Evolutionary conservation across 495 filamentous ascomycete species (phyloP), one percentile per base, ranked within the genome.

Genomic region (Bacidia rubella): DNA sequence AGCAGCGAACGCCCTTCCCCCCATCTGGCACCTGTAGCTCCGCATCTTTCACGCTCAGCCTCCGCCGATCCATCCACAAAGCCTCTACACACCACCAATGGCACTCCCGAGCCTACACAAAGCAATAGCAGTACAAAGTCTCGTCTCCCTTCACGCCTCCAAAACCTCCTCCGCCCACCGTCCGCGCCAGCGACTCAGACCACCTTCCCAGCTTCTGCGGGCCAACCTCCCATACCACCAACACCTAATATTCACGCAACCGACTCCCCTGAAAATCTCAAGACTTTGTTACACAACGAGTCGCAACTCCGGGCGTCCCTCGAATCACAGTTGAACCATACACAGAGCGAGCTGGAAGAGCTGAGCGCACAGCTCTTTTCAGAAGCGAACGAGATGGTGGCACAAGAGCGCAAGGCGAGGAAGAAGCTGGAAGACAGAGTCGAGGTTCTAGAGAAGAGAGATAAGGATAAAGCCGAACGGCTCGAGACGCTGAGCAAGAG

Each of bases 361-460:
- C 70, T 98, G 57, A 87, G 80, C 29, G 84, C 80, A 43, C 78
- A 82, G 57, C 70, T 98, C 47, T 98, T 98, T 68, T 80, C 86
- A 63, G 82, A 95, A 66, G 92, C 92, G 17, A 97, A 97, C 60
- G 86, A 95, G 72, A 97, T 98, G 90, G 92, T 98, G 22, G 87
- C 90, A 15, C 70, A 79, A 60, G 92, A 97, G 72, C 74, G 92
- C 43, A 80, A 83, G 63, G 86, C 85, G 29, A 70, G 87, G 39
- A 86, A 84, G 5, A 77, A 75, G 65, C 71, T 97, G 26, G 88
- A 95, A 64, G 83, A 87, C 63, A 64, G 85, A 26, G 77, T 90
- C 0, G 74, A 66, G 24, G 72, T 83, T 57, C 65, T 90, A 32
- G 85, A 90, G 66, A 66, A 74, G 26, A 62, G 86, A 38, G 86